Evolutionary conservation across 225 moss, liverwort and hornwort genomes (phyloP), one percentile per base, ranked within the genome.

Genomic region (Ulota crispa): DNA sequence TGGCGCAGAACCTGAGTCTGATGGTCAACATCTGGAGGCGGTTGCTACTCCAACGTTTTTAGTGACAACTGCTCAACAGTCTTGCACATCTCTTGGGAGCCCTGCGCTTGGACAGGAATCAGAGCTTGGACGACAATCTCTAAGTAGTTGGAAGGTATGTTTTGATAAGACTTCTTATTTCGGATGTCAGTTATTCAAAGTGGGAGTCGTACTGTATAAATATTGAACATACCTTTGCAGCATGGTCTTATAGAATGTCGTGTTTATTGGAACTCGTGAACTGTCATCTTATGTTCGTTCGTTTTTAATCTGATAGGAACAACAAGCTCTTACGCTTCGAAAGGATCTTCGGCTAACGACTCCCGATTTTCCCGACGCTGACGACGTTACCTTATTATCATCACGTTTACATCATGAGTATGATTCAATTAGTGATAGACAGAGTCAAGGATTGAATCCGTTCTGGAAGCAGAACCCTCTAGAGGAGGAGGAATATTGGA

Each of bases 331-430:
- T 50, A 84, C 86, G 41, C 82, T 88, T 50, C 86, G 86, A 34
- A 84, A 86, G 82, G 90, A 90, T 82, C 88, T 88, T 74, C 84
- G 88, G 63, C 82, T 88, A 75, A 84, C 88, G 47, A 86, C 80
- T 77, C 84, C 84, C 70, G 88, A 84, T 26, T 76, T 86, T 53
- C 47, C 68, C 77, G 84, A 82, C 70, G 77, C 80, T 45, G 81
- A 78, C 53, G 73, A 34, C 59, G 52, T 74, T 73, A 77, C 55
- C 18, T 41, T 36, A 47, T 80, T 41, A 63, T 27, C 82, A 28
- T 73, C n/a, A 69, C 66, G 43, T 34, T 47, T 30, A 54, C 36
- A 45, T 78, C 81, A 78, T 77, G 77, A 81, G 31, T 54, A 70
- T 75, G 78, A 61, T 72, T 80, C 69, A 37, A 20, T 73, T 42